phyloP scores from a whole-genome alignment of 2,329 filamentous ascomycete genomes.

The Aschersonia sp. region DNA sequence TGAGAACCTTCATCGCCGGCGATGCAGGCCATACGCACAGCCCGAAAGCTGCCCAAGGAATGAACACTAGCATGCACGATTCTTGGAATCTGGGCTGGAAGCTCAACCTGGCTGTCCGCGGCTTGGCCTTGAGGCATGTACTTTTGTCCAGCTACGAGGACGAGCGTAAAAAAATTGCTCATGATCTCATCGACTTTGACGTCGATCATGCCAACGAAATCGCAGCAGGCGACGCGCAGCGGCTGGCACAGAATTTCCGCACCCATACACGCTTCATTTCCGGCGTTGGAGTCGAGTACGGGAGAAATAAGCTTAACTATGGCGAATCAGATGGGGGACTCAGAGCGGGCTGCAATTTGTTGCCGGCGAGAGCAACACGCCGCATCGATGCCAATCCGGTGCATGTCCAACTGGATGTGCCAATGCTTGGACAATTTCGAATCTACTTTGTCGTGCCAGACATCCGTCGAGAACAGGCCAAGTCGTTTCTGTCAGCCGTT shows the following conservation, averaged over 20 bases:
- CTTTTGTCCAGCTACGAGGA: constrained; percentile 22
- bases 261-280: not conserved
- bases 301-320: not conserved
- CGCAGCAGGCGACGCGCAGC: not conserved
- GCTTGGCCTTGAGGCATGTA: constrained; percentile 13
- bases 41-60: constrained; percentile 1
- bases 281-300: not conserved
- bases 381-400: not conserved
- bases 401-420: not conserved
- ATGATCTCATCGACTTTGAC: constrained; percentile 30
- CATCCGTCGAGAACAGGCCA: too few species aligned
- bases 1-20: not conserved
- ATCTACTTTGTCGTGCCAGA: not conserved
- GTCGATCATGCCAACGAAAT: not conserved
- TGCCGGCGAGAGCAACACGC: not conserved
- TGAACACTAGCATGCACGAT: not conserved
- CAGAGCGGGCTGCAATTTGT: not conserved
- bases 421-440: not conserved
- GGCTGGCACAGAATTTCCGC: not conserved
- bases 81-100: constrained; percentile 1
- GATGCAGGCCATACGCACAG: constrained; percentile 1
- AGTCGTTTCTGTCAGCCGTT: not conserved
- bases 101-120: not conserved
- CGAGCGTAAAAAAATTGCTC: constrained; percentile 32
- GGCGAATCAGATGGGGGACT: not conserved